Evolutionary conservation across 1,284 basidiomycete genomes (phyloP).

Genomic region (Pseudozyma tsukubaensis): DNA sequence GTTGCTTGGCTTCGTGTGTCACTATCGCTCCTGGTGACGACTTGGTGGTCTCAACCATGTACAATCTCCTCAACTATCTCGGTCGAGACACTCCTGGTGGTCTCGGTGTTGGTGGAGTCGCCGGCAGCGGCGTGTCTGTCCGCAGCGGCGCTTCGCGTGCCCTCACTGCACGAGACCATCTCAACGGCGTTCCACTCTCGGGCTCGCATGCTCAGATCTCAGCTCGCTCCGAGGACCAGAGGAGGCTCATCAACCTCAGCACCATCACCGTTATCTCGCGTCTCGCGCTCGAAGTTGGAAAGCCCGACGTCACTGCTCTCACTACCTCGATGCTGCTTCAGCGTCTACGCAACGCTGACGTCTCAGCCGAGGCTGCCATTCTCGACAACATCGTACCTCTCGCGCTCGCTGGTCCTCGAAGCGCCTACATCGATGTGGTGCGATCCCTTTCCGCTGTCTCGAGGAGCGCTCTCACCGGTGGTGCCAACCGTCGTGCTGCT

Average conservation of each 20-base stretch:
- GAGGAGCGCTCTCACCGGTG: slow-evolving; percentile 73
- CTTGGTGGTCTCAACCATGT: slow-evolving; percentile 92
- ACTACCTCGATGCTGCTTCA: slow-evolving; percentile 89
- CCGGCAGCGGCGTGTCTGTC: slow-evolving; percentile 72
- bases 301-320: slow-evolving; percentile 60
- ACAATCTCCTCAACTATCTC: slow-evolving; percentile 91
- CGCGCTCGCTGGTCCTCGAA: slow-evolving; percentile 81
- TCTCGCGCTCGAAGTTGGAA: slow-evolving; percentile 61
- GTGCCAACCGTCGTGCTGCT: slow-evolving; percentile 44
- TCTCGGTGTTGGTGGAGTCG: slow-evolving; percentile 70
- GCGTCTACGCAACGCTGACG: slow-evolving; percentile 83
- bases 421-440: slow-evolving; percentile 85
- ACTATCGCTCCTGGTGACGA: slow-evolving; percentile 87
- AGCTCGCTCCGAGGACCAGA: slow-evolving; percentile 80
- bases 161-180: slow-evolving; percentile 42
- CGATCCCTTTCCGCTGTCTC: slow-evolving; percentile 87
- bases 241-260: slow-evolving; percentile 83
- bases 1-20: slow-evolving; percentile 88
- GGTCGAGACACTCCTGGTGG: slow-evolving; percentile 74
- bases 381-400: slow-evolving; percentile 90
- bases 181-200: slow-evolving; percentile 38
- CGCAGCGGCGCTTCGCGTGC: slow-evolving; percentile 71
- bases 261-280: slow-evolving; percentile 74
- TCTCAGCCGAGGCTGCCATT: slow-evolving; percentile 87
- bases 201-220: slow-evolving; percentile 49